Conservation (phyloP, 345 rosid genomes). For the Erysimum cheiranthoides region DNA sequence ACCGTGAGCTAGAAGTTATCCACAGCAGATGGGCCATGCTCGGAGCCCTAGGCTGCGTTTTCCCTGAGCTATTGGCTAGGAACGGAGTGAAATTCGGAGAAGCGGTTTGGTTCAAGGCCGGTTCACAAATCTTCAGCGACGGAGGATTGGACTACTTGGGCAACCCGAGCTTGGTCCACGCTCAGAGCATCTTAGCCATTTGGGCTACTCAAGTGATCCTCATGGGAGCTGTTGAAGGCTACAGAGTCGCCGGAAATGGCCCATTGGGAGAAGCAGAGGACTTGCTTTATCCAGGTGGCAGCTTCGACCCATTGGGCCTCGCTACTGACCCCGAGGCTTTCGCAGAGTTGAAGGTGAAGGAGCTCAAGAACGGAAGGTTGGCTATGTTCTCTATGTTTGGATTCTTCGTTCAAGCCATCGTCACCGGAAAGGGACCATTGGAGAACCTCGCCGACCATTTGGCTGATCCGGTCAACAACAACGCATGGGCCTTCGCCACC, state of each 20-base stretch:
- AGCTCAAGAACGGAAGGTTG: slow-evolving; percentile 55
- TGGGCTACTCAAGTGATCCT: slow-evolving; percentile 64
- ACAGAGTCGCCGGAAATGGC: slow-evolving; percentile 58
- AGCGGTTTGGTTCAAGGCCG: slow-evolving; percentile 38
- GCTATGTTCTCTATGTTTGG: slow-evolving; percentile 46
- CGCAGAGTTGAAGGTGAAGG: slow-evolving; percentile 77
- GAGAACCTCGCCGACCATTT: slow-evolving; percentile 44
- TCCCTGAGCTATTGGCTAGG: slow-evolving; percentile 57
- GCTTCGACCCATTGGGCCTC: slow-evolving; percentile 73
- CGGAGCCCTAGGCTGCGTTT: slow-evolving; percentile 71
- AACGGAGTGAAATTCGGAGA: slow-evolving; percentile 36
- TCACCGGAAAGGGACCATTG: slow-evolving; percentile 72
- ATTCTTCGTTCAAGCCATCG: slow-evolving; percentile 76
- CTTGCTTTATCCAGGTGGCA: slow-evolving; percentile 70
- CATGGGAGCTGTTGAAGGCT: slow-evolving; percentile 77
- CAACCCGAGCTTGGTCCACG: slow-evolving; percentile 72
- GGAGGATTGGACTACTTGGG: slow-evolving; percentile 79
- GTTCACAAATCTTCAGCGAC: slow-evolving; percentile 68
- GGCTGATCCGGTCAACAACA: slow-evolving; percentile 29
- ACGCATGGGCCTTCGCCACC: slow-evolving; percentile 52
- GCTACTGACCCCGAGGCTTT: slow-evolving; percentile 78
- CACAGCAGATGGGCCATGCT: slow-evolving; percentile 77
- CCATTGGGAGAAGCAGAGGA: slow-evolving; percentile 66
- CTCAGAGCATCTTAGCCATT: slow-evolving; percentile 73
- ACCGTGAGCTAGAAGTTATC: slow-evolving; percentile 78